Evolutionary conservation across 2,329 filamentous ascomycete species (phyloP), one percentile per base, ranked within the genome.

Genomic region (Alternaria dauci): DNA sequence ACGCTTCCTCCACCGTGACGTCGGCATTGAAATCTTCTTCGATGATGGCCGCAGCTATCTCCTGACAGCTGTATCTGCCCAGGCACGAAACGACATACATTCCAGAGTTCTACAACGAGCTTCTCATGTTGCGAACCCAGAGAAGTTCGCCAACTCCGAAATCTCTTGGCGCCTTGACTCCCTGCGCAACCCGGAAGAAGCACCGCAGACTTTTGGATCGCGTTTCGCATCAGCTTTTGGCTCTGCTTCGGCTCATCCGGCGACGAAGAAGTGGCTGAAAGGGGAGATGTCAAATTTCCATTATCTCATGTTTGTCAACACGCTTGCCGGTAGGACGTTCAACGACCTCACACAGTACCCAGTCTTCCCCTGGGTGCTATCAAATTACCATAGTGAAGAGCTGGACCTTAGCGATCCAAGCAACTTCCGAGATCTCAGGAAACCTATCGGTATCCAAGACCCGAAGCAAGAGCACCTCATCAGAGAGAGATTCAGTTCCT

Each of bases 261-360:
- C 93, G 8, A 96, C 95, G 72, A 90, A 91, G 66, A 90, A 89
- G 76, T 99, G 95, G 95, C 87, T 95, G 60, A 91, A 89, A 75
- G 95, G 96, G 12, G 95, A 99, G 72, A 93, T 98, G 51, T 98
- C 94, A 14, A 99, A 99, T 77, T 99, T 99, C 72, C 93, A 98
- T 78, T 99, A 99, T 74, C 86, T 99, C 36, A 99, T 99, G 94
- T 89, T 97, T 61, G 89, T 99, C 73, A 99, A 99, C 74, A 98
- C 95, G 0, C 92, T 99, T 86, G 96, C 96, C 28, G 95, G 95
- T 2, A 86, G 95, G 53, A 98, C 95, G 0, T 99, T 99, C 82
- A 99, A 99, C 74, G 95, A 99, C 74, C 83, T 99, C 18, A 99
- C 95, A 0, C 96, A 99, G 72, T 99, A 99, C 72, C 95, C 95